A percentile compares a stretch with the other conserved stretches of the same genome.
These are phyloP conservation scores for Glebionis coronaria DNA, from an alignment of 129 eudicot genomes.

Conservation along the genomic window DNA sequence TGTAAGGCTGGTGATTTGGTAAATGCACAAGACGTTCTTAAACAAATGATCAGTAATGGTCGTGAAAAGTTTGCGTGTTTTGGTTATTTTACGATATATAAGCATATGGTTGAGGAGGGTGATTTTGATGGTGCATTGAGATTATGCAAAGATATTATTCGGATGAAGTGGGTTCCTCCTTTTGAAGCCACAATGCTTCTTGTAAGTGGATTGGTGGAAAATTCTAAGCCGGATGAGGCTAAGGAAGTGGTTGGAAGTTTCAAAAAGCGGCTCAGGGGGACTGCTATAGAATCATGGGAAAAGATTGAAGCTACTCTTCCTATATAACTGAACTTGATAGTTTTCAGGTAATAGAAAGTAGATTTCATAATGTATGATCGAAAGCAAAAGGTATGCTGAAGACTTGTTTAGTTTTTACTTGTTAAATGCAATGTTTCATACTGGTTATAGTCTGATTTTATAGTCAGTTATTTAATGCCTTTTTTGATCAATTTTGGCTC, in stretches of 20 bases:
- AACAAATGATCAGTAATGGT: slow-evolving; percentile 42
- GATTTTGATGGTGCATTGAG: slow-evolving; percentile 39
- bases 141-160: slow-evolving; percentile 35
- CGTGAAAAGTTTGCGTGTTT: slow-evolving; percentile 34
- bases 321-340: slow-evolving; percentile 15
- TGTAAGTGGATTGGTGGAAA: slow-evolving; percentile 40
- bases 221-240: slow-evolving; percentile 38
- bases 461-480: slow-evolving; percentile 11
- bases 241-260: slow-evolving; percentile 34
- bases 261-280: slow-evolving; percentile 40
- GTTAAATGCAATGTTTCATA: slow-evolving; percentile 2
- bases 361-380: slow-evolving; percentile 14
- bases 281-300: slow-evolving; percentile 48
- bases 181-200: slow-evolving; percentile 45
- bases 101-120: slow-evolving; percentile 40
- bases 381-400: slow-evolving; percentile 27
- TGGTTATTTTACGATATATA: slow-evolving; percentile 39
- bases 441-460: slow-evolving; percentile 16
- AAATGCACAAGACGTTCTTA: slow-evolving; percentile 45
- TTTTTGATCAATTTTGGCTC: neutral
- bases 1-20: slow-evolving; percentile 53
- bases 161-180: slow-evolving; percentile 49
- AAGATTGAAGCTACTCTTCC: slow-evolving; percentile 48
- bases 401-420: slow-evolving; percentile 11
- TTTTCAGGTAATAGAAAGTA: slow-evolving; percentile 9